Conservation (phyloP, 2,329 filamentous ascomycete genomes). For the Neonectria punicea region DNA sequence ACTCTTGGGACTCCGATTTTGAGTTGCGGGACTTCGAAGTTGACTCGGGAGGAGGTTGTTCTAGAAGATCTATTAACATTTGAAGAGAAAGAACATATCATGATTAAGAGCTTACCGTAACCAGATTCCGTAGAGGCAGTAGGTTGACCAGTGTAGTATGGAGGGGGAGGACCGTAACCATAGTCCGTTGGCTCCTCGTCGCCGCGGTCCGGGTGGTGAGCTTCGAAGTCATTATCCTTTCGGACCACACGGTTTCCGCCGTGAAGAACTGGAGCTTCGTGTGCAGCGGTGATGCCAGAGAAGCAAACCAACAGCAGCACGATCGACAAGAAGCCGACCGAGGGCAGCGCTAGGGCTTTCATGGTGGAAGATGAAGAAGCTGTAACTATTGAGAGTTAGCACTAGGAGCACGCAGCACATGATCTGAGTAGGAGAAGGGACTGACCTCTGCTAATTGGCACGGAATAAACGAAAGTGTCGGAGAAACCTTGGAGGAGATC, state of each 20-base stretch:
- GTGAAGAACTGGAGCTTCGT: slow-evolving; percentile 9
- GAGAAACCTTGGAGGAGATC: background rate
- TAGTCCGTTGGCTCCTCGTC: slow-evolving; percentile 27
- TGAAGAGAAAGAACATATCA: no score
- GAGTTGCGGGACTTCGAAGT: background rate
- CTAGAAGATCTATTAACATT: slow-evolving; percentile 27
- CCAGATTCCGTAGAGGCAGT: slow-evolving; percentile 5
- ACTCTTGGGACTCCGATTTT: background rate
- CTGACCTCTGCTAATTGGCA: slow-evolving; percentile 2
- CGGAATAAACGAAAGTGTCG: background rate
- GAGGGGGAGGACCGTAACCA: slow-evolving; percentile 37
- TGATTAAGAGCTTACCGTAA: slow-evolving; percentile 22
- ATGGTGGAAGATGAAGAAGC: slow-evolving; percentile 44
- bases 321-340: slow-evolving; percentile 46
- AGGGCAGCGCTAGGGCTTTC: slow-evolving; percentile 47
- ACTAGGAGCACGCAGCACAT: background rate
- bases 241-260: slow-evolving; percentile 9
- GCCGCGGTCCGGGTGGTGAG: slow-evolving; percentile 13
- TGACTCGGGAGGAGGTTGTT: slow-evolving; percentile 7
- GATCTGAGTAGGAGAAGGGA: background rate
- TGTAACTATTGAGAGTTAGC: slow-evolving; percentile 1
- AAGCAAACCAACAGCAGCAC: slow-evolving; percentile 41
- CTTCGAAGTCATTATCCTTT: slow-evolving; percentile 22
- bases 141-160: slow-evolving; percentile 34
- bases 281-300: slow-evolving; percentile 19